Percentiles rank a stretch among this genome's conserved stretches.
Evolutionary conservation across 345 rosid genomes (phyloP).

Genomic region (Moricandia arvensis): DNA sequence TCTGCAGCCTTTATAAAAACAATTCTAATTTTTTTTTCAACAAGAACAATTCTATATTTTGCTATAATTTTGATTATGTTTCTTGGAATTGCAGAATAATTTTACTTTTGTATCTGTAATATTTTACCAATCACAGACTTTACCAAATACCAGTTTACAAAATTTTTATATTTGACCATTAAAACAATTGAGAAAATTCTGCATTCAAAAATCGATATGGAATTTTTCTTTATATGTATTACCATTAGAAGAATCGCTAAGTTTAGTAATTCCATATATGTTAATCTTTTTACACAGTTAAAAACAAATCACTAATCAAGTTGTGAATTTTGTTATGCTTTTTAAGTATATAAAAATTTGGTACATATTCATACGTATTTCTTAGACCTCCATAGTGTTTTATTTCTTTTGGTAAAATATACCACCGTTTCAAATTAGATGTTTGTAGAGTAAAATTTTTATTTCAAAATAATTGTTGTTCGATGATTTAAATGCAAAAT

Average conservation of each 20-base stretch:
- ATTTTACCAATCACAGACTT: neutral
- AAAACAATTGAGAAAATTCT: neutral
- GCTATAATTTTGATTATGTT: neutral
- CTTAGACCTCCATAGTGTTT: too few species aligned
- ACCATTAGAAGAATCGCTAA: neutral
- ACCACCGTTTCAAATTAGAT: too few species aligned
- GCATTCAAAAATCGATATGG: neutral
- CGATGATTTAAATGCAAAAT: too few species aligned
- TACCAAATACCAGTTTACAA: neutral
- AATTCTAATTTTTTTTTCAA: neutral
- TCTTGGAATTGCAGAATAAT: neutral
- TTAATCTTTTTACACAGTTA: neutral
- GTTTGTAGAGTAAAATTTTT: too few species aligned
- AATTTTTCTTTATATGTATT: neutral
- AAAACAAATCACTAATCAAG: neutral
- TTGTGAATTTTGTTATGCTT: neutral
- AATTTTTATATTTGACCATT: neutral
- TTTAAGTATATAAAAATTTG: neutral
- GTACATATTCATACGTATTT: neutral
- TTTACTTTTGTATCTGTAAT: neutral
- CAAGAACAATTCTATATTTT: constrained; percentile 7
- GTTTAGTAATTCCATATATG: neutral
- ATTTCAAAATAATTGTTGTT: too few species aligned
- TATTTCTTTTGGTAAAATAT: too few species aligned
- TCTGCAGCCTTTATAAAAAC: neutral